Evolutionary conservation across 129 eudicot species (phyloP).

Genomic region (Pittosporum tobira): DNA sequence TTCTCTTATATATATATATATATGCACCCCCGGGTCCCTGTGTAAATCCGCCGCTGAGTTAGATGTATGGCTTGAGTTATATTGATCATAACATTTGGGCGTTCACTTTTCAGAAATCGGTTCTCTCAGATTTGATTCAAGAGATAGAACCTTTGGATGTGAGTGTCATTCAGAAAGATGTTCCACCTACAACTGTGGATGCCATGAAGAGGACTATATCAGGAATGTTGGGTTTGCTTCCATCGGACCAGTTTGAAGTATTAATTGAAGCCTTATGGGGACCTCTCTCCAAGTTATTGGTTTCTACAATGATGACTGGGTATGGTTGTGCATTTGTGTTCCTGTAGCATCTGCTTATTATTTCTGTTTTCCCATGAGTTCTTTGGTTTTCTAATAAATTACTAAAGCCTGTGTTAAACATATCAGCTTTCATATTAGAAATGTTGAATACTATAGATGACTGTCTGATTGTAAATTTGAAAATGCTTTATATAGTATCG

Average conservation of each 20-base stretch:
- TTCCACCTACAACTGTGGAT: slow-evolving; percentile 72
- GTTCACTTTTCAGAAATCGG: slow-evolving; percentile 43
- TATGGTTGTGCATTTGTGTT: slow-evolving; percentile 21
- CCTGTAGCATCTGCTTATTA: not conserved
- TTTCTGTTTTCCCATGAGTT: not conserved
- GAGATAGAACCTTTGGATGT: slow-evolving; percentile 96
- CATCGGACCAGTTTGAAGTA: slow-evolving; percentile 90
- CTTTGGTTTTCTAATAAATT: not conserved
- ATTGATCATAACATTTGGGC: slow-evolving; percentile 6
- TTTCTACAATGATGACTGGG: slow-evolving; percentile 97
- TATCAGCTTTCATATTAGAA: not conserved
- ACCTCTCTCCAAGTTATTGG: slow-evolving; percentile 76
- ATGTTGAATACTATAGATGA: not conserved
- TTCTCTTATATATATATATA: no score
- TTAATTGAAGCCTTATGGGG: slow-evolving; percentile 87
- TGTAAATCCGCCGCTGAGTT: no score
- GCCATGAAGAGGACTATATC: slow-evolving; percentile 98
- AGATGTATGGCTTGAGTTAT: no score
- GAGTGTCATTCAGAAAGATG: slow-evolving; percentile 86
- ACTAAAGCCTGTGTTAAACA: not conserved
- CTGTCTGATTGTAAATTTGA: no score
- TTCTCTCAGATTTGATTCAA: slow-evolving; percentile 59
- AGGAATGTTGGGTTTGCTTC: slow-evolving; percentile 91
- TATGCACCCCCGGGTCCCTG: no score
- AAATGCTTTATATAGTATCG: not conserved